phyloP scores from a whole-genome alignment of 352 stramenopile species.

The Globisporangium megalacanthum region DNA sequence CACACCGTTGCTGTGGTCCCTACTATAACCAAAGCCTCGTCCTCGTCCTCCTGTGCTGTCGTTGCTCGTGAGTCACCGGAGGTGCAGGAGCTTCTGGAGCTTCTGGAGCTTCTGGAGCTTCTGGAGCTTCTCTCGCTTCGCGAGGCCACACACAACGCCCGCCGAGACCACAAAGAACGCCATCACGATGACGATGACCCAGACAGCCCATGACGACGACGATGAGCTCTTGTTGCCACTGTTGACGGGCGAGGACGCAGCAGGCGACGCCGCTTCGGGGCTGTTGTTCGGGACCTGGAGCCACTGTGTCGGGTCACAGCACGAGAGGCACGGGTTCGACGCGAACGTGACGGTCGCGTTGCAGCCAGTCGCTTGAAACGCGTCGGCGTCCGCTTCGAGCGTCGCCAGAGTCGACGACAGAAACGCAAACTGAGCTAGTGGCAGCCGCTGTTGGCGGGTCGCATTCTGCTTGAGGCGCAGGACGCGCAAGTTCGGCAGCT shows the following conservation, averaged over 20 bases:
- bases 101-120: not conserved
- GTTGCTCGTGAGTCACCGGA: not conserved
- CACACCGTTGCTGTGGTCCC: too few relatives aligned
- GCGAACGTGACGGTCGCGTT: constrained; percentile 2
- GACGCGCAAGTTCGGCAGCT: constrained; percentile 4
- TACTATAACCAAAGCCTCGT: not conserved
- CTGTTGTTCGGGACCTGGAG: not conserved
- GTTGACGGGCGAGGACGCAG: not conserved
- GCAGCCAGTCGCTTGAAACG: constrained; percentile 6
- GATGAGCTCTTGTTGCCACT: not conserved
- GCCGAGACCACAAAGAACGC: constrained; percentile 1
- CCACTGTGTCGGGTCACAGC: constrained; percentile 6
- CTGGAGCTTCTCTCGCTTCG: constrained; percentile 1
- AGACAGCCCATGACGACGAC: not conserved
- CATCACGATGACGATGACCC: not conserved
- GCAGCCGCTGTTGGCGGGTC: constrained; percentile 10
- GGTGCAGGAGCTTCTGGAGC: constrained; percentile 3
- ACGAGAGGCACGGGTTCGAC: constrained; percentile 8
- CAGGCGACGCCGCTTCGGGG: not conserved
- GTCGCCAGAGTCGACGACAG: constrained; percentile 3
- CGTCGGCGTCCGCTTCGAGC: constrained; percentile 10
- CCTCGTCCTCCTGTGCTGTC: not conserved
- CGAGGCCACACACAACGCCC: not conserved
- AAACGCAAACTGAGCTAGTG: constrained; percentile 7
- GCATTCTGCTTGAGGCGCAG: constrained; percentile 9